Conservation (phyloP, 768 basidiomycete species). For the Leccinum pellstonianum region DNA sequence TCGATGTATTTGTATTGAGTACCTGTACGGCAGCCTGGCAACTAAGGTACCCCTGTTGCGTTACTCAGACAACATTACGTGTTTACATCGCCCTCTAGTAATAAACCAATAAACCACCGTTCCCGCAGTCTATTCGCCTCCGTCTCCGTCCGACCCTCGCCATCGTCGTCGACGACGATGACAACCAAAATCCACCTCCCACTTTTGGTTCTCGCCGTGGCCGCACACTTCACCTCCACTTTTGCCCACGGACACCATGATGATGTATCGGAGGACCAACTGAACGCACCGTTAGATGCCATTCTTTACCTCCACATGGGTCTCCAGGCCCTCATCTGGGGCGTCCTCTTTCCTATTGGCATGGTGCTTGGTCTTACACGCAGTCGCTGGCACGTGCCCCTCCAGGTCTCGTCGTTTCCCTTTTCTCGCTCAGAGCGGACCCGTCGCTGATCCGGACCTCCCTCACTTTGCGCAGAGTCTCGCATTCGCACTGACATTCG, state of each 20-base stretch:
- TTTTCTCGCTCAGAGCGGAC: not conserved
- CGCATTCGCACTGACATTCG: conserved; percentile 67
- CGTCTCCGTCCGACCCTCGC: not conserved
- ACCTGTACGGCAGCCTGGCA: no score
- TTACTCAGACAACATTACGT: no score
- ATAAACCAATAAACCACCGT: no score
- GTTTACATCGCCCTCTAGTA: no score
- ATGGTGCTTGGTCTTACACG: conserved; percentile 75
- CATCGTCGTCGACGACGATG: not conserved
- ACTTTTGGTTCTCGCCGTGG: not conserved
- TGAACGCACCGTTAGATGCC: conserved; percentile 66
- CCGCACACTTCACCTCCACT: not conserved
- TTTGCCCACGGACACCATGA: conserved; percentile 64
- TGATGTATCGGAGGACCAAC: conserved; percentile 56
- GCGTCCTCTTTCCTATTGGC: conserved; percentile 80
- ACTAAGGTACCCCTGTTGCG: no score
- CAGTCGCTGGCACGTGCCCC: conserved; percentile 88
- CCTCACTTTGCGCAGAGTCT: conserved; percentile 43
- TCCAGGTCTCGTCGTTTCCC: conserved; percentile 49
- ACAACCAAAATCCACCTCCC: not conserved
- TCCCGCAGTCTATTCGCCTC: no score
- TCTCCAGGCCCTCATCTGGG: conserved; percentile 80
- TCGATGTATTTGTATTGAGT: no score
- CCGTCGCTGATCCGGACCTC: not conserved
- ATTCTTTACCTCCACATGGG: conserved; percentile 83